Evolutionary conservation across 2,329 filamentous ascomycete genomes (phyloP).

Genomic region (Aschersonia sp.): DNA sequence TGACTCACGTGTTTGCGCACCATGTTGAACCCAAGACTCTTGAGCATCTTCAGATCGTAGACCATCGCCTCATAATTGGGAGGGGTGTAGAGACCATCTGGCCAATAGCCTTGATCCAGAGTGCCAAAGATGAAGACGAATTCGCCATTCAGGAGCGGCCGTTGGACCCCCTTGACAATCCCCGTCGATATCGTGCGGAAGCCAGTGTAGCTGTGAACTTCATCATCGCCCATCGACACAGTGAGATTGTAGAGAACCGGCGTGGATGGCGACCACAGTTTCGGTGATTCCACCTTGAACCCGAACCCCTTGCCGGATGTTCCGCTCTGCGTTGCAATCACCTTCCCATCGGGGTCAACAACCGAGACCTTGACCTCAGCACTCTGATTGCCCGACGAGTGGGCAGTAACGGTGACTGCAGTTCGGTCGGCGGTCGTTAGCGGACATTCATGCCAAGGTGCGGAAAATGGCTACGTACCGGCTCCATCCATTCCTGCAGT

Average conservation of each 20-base stretch:
- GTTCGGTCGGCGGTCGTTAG: not conserved
- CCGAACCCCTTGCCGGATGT: constrained; percentile 34
- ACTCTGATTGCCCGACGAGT: constrained; percentile 23
- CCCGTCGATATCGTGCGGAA: constrained; percentile 50
- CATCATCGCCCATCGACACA: constrained; percentile 35
- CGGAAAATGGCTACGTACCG: constrained; percentile 17
- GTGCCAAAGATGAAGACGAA: constrained; percentile 55
- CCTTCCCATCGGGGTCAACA: constrained; percentile 18
- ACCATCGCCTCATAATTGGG: constrained; percentile 54
- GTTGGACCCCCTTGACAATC: constrained; percentile 39
- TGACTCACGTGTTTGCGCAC: constrained; percentile 52
- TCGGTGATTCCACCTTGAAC: constrained; percentile 37
- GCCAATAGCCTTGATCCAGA: constrained; percentile 59
- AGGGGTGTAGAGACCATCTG: constrained; percentile 51
- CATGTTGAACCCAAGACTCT: constrained; percentile 55
- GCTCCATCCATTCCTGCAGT: constrained; percentile 39
- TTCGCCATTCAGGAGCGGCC: constrained; percentile 53
- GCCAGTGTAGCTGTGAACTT: constrained; percentile 49
- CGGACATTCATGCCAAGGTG: not conserved
- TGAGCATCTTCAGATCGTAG: constrained; percentile 49
- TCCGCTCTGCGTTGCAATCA: constrained; percentile 28
- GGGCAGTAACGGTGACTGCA: constrained; percentile 40
- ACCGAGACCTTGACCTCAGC: constrained; percentile 22
- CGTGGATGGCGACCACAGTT: constrained; percentile 50
- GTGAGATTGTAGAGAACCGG: constrained; percentile 52